These are phyloP conservation scores for Penicillium glabrum DNA, from an alignment of 2,329 filamentous ascomycete species.

Conservation along the genomic window DNA sequence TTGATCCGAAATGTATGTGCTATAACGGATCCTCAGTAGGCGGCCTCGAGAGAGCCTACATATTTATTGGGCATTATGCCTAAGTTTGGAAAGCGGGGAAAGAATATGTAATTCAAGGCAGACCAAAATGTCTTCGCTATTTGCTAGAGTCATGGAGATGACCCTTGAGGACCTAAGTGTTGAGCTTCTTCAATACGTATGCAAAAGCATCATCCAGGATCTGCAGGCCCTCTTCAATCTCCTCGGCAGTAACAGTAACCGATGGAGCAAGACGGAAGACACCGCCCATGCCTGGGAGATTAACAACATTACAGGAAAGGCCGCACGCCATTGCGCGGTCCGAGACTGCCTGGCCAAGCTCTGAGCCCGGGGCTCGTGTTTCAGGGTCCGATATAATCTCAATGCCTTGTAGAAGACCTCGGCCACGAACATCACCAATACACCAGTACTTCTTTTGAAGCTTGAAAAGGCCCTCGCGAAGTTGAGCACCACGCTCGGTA, in stretches of 20 bases:
- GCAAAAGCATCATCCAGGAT: conserved; percentile 52
- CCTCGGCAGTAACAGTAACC: conserved; percentile 56
- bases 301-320: conserved; percentile 52
- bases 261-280: conserved; percentile 62
- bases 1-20: too few species aligned
- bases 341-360: conserved; percentile 51
- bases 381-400: conserved; percentile 56
- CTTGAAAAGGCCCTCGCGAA: conserved; percentile 49
- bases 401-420: conserved; percentile 59
- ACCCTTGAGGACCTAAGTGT: not conserved
- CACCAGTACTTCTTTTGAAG: conserved; percentile 58
- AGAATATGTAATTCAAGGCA: too few species aligned
- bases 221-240: conserved; percentile 53
- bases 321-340: conserved; percentile 54
- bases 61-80: too few species aligned
- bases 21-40: too few species aligned
- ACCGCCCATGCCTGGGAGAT: conserved; percentile 55
- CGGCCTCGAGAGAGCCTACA: too few species aligned
- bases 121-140: too few species aligned
- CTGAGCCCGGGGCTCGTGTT: conserved; percentile 49
- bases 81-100: too few species aligned
- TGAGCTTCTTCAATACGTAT: not conserved
- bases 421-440: conserved; percentile 62
- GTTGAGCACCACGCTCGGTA: conserved; percentile 10
- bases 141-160: too few species aligned